Evolutionary conservation across 208 protist species (phyloP).

Genomic region (Crithidia acanthocephali): DNA sequence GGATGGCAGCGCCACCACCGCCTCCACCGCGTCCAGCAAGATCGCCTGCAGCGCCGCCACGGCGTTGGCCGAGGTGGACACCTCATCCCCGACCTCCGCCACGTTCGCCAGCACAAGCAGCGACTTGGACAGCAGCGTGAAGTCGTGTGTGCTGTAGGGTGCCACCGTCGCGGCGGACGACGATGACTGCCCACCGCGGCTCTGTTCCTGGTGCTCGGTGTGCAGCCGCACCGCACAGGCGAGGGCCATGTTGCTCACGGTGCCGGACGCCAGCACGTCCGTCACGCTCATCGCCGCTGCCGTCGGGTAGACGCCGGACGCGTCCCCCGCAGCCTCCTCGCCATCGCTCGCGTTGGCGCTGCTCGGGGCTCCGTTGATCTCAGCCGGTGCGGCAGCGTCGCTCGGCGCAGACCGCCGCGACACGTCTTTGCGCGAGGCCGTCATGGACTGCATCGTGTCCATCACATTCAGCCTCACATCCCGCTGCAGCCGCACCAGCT

Average conservation of each 20-base stretch:
- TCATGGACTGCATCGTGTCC: conserved; percentile 51
- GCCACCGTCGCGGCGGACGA: not conserved
- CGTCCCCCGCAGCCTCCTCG: not conserved
- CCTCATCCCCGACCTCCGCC: conserved; percentile 50
- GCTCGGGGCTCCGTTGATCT: not conserved
- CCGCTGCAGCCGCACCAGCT: conserved; percentile 47
- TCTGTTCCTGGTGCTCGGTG: conserved; percentile 31
- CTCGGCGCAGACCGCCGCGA: not conserved
- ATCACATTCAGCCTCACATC: conserved; percentile 54
- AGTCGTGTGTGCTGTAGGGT: conserved; percentile 48
- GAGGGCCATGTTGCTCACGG: conserved; percentile 63
- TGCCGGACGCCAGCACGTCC: conserved; percentile 53
- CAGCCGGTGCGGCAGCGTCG: not conserved
- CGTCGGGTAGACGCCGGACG: conserved; percentile 47
- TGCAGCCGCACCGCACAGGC: conserved; percentile 69
- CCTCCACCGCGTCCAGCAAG: conserved; percentile 43
- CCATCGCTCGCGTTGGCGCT: not conserved
- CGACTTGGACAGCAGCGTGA: conserved; percentile 59
- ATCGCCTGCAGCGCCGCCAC: conserved; percentile 71
- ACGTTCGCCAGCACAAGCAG: conserved; percentile 53
- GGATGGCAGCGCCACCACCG: conserved; percentile 31
- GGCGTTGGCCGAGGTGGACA: conserved; percentile 63
- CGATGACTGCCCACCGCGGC: not conserved
- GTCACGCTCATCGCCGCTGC: conserved; percentile 56
- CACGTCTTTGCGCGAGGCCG: conserved; percentile 54